Base-by-base conservation (phyloP, 495 filamentous ascomycete genomes). In the Geopyxis carbonaria region DNA sequence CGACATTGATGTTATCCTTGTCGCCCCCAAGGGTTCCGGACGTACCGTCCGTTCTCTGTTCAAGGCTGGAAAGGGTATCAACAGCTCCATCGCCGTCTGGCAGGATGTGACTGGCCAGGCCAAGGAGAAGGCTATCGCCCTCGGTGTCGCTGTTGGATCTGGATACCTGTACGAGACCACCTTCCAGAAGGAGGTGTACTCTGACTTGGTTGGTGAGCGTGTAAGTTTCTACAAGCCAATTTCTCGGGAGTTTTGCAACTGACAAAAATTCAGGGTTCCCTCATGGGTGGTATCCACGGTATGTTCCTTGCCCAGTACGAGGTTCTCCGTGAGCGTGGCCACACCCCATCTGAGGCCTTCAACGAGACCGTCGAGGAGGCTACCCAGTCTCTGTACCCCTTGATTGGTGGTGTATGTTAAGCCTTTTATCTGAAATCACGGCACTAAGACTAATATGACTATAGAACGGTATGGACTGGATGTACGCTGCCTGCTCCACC, bases 291-390 rank as follows among this genome's bases (percentile, higher is more conserved):
- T 64, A 97, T 97, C 66, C 91, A 97, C 73, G 89, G 89, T 65
- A 95, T 97, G 89, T 97, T 97, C 79, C 82, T 97, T 50, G 89
- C 89, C 44, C 89, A 97, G 72, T 95, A 97, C 71, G 91, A 97
- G 73, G 89, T 95, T 55, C 86, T 97, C 61, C 89, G 89, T 58
- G 89, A 97, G 74, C 73, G 78, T 49, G 89, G 89, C 63, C 89
- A 97, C 75, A 76, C 69, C 69, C 89, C 89, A 57, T 86, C 78
- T 56, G 91, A 97, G 69, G 89, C 89, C 45, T 95, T 97, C 79
- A 95, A 97, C 72, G 89, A 95, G 82, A 94, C 89, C 48, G 89
- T 97, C 43, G 89, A 97, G 70, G 89, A 97, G 68, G 89, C 89
- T 45, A 97, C 89, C 28, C 91, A 95, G 73, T 82, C 75, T 50